phyloP scores from a whole-genome alignment of 192 early-diverging fungal genomes.

The Coemansia sp. region DNA sequence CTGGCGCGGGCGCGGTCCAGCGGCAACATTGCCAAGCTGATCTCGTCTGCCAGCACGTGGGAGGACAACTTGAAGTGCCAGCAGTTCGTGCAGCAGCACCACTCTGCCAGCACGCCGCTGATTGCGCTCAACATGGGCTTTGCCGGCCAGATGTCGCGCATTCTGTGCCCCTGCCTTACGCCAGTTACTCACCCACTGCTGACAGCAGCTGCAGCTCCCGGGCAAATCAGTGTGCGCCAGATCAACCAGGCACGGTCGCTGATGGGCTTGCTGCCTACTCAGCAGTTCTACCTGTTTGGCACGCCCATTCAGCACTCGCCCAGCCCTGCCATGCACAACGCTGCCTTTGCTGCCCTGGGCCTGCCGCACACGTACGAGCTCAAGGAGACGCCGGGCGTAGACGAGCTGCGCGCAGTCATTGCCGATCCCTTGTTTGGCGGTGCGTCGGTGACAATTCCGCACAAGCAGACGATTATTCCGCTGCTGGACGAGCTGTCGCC shows the following conservation, averaged over 20 bases:
- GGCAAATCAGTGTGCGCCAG: conserved; percentile 81
- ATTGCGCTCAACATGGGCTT: conserved; percentile 96
- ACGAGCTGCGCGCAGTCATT: conserved; percentile 57
- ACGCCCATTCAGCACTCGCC: conserved; percentile 86
- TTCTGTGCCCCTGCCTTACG: conserved; percentile 85
- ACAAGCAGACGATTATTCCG: conserved; percentile 83
- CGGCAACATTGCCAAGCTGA: conserved; percentile 91
- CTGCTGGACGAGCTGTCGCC: conserved; percentile 71
- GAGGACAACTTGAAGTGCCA: conserved; percentile 82
- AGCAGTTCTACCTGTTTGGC: conserved; percentile 84
- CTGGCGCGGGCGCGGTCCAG: conserved; percentile 53
- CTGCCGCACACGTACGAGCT: conserved; percentile 80
- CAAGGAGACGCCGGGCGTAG: conserved; percentile 64
- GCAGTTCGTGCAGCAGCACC: conserved; percentile 60
- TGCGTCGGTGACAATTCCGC: conserved; percentile 92
- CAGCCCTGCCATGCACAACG: conserved; percentile 91
- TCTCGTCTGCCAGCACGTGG: conserved; percentile 72
- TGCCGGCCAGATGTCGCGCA: conserved; percentile 84
- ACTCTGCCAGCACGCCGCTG: conserved; percentile 56
- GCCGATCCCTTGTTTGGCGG: conserved; percentile 74
- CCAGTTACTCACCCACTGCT: conserved; percentile 89
- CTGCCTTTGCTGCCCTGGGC: conserved; percentile 80
- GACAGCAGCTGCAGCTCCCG: conserved; percentile 82
- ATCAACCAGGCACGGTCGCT: conserved; percentile 71
- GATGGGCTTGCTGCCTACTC: conserved; percentile 65